These are phyloP conservation scores for Pisolithus albus DNA, from an alignment of 768 basidiomycete species.

Conservation along the genomic window DNA sequence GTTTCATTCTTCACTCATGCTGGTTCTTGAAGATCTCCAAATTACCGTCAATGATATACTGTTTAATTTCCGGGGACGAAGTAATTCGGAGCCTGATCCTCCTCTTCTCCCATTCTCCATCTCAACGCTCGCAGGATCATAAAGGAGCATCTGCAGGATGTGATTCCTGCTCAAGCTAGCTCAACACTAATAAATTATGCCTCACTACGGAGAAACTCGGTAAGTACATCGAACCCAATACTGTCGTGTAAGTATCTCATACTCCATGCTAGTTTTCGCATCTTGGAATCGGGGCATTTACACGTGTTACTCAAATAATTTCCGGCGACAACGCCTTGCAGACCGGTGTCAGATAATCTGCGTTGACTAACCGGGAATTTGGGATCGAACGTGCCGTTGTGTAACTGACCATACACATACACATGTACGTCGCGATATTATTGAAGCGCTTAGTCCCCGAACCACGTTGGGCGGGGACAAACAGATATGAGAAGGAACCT, in stretches of 20 bases:
- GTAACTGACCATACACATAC: neutral
- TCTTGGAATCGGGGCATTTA: constrained; percentile 1
- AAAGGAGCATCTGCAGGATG: no score
- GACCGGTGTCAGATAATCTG: constrained; percentile 5
- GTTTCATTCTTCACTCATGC: no score
- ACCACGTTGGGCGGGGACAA: constrained; percentile 1
- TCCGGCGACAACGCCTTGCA: neutral
- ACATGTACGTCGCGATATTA: neutral
- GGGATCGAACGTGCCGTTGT: no score
- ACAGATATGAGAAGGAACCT: constrained; percentile 7
- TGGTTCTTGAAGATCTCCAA: no score
- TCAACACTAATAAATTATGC: neutral
- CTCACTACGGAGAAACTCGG: neutral
- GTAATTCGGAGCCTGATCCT: no score
- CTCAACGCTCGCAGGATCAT: no score
- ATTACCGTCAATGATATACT: no score
- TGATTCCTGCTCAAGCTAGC: no score
- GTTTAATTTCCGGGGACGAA: no score
- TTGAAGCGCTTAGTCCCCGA: neutral
- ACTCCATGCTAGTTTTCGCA: constrained; percentile 3
- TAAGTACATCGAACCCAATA: neutral
- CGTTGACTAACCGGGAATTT: neutral
- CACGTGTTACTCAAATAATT: neutral
- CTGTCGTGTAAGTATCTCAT: neutral
- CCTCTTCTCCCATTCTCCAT: no score